Evolutionary conservation across 768 basidiomycete genomes (phyloP), one percentile per base, ranked within the genome.

Genomic region (Strobilomyces confusus): DNA sequence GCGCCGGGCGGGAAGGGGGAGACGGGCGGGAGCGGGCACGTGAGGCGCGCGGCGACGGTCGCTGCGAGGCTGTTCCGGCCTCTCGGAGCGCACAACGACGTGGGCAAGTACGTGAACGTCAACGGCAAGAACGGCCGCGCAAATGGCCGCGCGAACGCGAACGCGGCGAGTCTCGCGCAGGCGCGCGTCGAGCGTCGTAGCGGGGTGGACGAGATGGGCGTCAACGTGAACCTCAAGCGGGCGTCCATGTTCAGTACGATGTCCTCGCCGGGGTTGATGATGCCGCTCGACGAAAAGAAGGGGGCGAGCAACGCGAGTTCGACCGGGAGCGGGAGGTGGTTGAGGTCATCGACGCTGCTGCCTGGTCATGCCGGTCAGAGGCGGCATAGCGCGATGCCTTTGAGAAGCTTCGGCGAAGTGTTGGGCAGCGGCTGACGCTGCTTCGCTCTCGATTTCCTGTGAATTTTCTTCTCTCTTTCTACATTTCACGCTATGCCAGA

Each of bases 151-250:
- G 37, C 4, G 37, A 38, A 20, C n/a, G 14, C 34, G 15, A 26
- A 26, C 26, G 34, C 6, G 32, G 14, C 17, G 8, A 32, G 36
- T 20, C 17, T 9, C 12, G 6, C 37, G 40, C 48, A 22, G 29
- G 26, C 2, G 36, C 32, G 32, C 25, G 19, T 26, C 33, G 26
- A 9, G 5, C 30, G 29, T 0, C 20, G 12, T 17, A 9, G 26
- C 19, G 43, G 14, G 19, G 40, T 37, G 20, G 60, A 61, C 36
- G 60, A 61, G 52, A 51, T 58, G 60, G 60, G 60, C 3, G 14
- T 48, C 46, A 30, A 32, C 2, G 20, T 45, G 33, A 19, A 15
- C 36, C 69, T 73, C 74, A 65, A 63, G 9, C 54, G 49, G 23
- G 51, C 40, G 33, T 65, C 63, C 9, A 34, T 57, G 63, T 57